Evolutionary conservation across 495 filamentous ascomycete species (phyloP), one percentile per base, ranked within the genome.

Genomic region (Penicillium desertorum): DNA sequence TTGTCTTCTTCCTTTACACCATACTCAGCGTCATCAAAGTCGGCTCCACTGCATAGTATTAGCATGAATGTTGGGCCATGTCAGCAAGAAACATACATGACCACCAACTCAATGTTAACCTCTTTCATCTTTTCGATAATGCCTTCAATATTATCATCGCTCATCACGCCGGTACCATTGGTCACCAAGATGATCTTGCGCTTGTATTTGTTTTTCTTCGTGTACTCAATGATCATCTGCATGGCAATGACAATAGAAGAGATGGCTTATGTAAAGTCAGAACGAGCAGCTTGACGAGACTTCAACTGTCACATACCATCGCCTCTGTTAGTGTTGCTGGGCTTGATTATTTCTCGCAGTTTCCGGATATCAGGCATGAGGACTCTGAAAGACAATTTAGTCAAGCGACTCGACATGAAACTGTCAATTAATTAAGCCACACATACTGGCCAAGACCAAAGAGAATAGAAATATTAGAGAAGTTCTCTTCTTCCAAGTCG

Each of bases 1-100:
- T 99, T 99, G 62, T 88, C 84, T 71, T 99, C 93, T 76, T 99
- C 93, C 70, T 93, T 95, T 64, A 90, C 88, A 27, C 92, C 92
- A 64, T 85, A 96, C 30, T 96, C 92, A 4, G 85, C 66, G 74
- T 97, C 95, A 62, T 99, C 92, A 69, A 98, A 98, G 72, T 99
- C 94, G 25, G 92, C 82, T 7, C 94, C 94, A 51, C 91, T 96
- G 59, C n/a, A 27, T 12, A 44, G 44, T n/a, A 52, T 80, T 67
- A 80, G 69, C 47, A 37, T 12, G 22, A 51, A 30, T 16, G 5
- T n/a, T 22, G 9, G 29, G 37, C 9, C n/a, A 23, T 7, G 4
- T 1, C 16, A 7, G 5, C 3, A 2, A 14, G 6, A 17, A 6
- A 83, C 88, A 71, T 69, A 94, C 92, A 98, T 71, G 19, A 97